These are phyloP conservation scores for Citeromyces matritensis DNA, from an alignment of 805 yeast species.

Conservation along the genomic window DNA sequence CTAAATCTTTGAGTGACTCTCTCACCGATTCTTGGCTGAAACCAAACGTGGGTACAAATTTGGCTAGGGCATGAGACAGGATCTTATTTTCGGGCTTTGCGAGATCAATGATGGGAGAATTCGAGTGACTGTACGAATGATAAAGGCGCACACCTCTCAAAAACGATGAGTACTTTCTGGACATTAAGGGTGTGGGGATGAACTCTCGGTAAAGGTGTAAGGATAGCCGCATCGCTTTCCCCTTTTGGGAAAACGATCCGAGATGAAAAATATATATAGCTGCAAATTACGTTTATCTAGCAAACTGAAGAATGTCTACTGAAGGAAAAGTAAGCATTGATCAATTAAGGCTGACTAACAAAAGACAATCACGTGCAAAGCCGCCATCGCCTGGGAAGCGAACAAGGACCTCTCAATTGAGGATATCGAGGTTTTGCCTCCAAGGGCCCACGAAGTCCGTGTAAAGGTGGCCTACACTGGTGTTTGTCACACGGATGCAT, in stretches of 20 bases:
- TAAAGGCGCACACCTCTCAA: no score
- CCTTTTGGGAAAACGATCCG: no score
- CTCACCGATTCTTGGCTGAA: slow-evolving; percentile 23
- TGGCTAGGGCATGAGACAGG: slow-evolving; percentile 12
- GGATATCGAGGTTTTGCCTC: slow-evolving; percentile 82
- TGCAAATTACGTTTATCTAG: no score
- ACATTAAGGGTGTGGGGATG: no score
- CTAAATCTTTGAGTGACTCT: slow-evolving; percentile 25
- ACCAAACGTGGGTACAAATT: slow-evolving; percentile 27
- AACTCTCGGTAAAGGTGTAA: no score
- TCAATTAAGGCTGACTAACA: neutral
- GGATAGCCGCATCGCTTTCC: no score
- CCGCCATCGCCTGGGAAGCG: slow-evolving; percentile 98
- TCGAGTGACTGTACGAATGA: slow-evolving; percentile 21
- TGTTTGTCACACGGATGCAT: slow-evolving; percentile 98
- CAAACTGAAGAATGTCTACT: slow-evolving; percentile 6
- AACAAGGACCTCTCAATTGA: slow-evolving; percentile 63
- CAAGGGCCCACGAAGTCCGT: slow-evolving; percentile 95
- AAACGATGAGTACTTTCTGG: no score
- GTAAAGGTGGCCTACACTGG: slow-evolving; percentile 80
- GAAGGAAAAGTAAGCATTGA: slow-evolving; percentile 5
- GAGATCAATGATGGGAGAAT: slow-evolving; percentile 15
- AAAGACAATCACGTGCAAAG: slow-evolving; percentile 67
- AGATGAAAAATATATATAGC: no score
- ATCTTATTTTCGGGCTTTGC: slow-evolving; percentile 22